Evolutionary conservation across 2,329 filamentous ascomycete species (phyloP).

Genomic region (Calonectria henricotiae): DNA sequence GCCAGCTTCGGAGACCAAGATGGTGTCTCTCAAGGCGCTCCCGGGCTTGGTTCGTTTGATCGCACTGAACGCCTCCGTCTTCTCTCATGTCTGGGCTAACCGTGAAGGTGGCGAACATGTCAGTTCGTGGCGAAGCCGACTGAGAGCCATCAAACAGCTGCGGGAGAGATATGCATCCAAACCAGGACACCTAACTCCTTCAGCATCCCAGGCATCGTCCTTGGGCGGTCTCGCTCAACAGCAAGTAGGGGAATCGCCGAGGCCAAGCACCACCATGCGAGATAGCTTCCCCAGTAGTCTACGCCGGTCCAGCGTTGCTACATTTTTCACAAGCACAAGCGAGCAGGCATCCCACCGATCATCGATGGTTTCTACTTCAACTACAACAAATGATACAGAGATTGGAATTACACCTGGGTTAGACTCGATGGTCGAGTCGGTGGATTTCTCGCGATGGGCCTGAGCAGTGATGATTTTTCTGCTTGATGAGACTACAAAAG

Average conservation of each 20-base stretch:
- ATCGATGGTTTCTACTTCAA: conserved; percentile 70
- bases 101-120: conserved; percentile 85
- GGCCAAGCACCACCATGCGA: conserved; percentile 68
- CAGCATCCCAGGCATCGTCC: conserved; percentile 54
- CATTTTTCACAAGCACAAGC: conserved; percentile 74
- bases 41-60: conserved; percentile 90
- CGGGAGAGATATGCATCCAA: conserved; percentile 77
- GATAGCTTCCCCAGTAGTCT: conserved; percentile 74
- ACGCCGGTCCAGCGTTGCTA: conserved; percentile 76
- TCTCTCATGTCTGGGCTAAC: conserved; percentile 90
- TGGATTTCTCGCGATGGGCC: conserved; percentile 62
- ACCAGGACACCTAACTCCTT: conserved; percentile 47
- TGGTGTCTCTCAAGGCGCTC: conserved; percentile 86
- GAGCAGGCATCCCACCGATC: conserved; percentile 73
- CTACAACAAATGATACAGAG: conserved; percentile 72
- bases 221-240: conserved; percentile 51
- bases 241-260: conserved; percentile 52
- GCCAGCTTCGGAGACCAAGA: conserved; percentile 89
- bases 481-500: conserved; percentile 1
- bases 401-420: conserved; percentile 55
- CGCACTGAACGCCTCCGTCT: conserved; percentile 93
- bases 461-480: conserved; percentile 41
- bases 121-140: conserved; percentile 89
- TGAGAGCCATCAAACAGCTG: conserved; percentile 87
- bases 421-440: conserved; percentile 58